Conservation (phyloP, 352 stramenopile genomes). For the Pythium sp. region DNA sequence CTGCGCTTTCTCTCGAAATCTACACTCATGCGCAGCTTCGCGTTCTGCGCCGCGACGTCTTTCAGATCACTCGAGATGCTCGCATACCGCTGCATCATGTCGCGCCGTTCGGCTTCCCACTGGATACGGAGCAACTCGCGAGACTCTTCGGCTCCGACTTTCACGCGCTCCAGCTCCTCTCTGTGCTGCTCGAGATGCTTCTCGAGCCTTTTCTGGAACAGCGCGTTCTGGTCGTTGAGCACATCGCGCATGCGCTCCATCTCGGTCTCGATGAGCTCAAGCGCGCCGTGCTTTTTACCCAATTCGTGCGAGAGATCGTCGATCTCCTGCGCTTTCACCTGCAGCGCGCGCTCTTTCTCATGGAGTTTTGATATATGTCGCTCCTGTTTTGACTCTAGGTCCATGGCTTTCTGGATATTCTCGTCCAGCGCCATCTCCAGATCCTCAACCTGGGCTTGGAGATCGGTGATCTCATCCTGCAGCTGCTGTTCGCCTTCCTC, state of each 20-base stretch:
- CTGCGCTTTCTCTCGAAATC: constrained; percentile 45
- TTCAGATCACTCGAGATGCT: constrained; percentile 38
- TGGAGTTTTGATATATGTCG: constrained; percentile 20
- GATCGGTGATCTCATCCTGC: constrained; percentile 44
- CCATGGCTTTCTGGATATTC: constrained; percentile 38
- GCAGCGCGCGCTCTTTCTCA: constrained; percentile 22
- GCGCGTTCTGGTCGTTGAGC: constrained; percentile 50
- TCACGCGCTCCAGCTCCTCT: constrained; percentile 39
- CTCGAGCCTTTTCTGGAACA: constrained; percentile 52
- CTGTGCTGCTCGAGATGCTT: constrained; percentile 44
- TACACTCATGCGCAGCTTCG: constrained; percentile 38
- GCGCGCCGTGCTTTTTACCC: constrained; percentile 44
- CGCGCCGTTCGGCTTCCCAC: constrained; percentile 29
- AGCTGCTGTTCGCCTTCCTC: constrained; percentile 38
- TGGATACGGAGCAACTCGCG: constrained; percentile 30
- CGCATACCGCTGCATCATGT: constrained; percentile 46
- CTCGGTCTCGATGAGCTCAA: constrained; percentile 68
- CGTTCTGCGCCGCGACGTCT: constrained; percentile 44
- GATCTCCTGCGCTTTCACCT: constrained; percentile 16
- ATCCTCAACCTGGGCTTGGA: constrained; percentile 55
- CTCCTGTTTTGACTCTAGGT: constrained; percentile 36
- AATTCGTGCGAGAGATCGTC: constrained; percentile 33
- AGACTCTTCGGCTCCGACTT: constrained; percentile 31
- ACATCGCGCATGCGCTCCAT: constrained; percentile 59
- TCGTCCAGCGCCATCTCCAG: constrained; percentile 60